A percentile compares a stretch with the other conserved stretches of the same genome.
These are phyloP conservation scores for Saccharomycopsis amapae DNA, from an alignment of 805 yeast species.

Conservation along the genomic window DNA sequence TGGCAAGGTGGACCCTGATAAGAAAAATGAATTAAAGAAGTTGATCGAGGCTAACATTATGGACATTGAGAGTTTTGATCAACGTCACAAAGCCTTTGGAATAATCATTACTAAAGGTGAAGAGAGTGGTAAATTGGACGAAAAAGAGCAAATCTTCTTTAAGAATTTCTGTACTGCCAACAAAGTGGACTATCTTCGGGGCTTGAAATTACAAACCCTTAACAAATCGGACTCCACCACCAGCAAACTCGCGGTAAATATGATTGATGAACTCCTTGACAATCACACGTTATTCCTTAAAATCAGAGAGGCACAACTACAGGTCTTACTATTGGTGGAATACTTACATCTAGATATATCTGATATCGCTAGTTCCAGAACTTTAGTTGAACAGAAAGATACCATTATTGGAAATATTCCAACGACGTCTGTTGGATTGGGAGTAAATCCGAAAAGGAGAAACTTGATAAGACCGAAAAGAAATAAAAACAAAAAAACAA, in stretches of 20 bases:
- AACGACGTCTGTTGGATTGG: not conserved
- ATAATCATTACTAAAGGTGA: not conserved
- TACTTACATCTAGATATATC: slow-evolving; percentile 8
- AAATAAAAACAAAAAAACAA: not conserved
- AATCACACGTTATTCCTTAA: slow-evolving; percentile 13
- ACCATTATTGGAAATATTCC: not conserved
- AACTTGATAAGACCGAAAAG: not conserved
- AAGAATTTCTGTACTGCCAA: not conserved
- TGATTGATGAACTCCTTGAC: slow-evolving; percentile 3
- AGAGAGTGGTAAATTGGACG: not conserved
- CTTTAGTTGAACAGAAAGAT: slow-evolving; percentile 4
- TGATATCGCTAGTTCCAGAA: slow-evolving; percentile 8
- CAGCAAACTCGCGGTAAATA: not conserved
- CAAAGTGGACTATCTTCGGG: not conserved
- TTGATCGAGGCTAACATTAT: not conserved
- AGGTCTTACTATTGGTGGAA: slow-evolving; percentile 12
- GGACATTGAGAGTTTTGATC: slow-evolving; percentile 8
- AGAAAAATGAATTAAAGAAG: not conserved
- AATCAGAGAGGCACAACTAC: slow-evolving; percentile 20
- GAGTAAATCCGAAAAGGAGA: not conserved
- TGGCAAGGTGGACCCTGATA: not conserved
- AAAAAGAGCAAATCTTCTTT: not conserved
- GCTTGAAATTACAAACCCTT: not conserved
- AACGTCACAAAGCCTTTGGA: not conserved
- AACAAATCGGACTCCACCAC: not conserved